Evolutionary conservation across 1,284 basidiomycete species (phyloP).

Genomic region (Malassezia sympodialis): DNA sequence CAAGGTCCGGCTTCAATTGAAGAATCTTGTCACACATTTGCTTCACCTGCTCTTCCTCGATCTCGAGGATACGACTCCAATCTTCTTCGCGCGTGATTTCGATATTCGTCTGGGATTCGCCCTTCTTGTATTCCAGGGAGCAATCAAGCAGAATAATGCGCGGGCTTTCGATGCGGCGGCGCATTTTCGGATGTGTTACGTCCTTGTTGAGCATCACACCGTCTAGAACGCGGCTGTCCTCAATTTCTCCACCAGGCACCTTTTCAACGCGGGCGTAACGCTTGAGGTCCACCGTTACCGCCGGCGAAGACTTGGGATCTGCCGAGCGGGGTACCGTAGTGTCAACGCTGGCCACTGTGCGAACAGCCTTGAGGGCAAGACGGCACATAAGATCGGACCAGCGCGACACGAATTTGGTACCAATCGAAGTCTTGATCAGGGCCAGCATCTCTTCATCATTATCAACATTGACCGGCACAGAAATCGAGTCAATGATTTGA

Average conservation of each 20-base stretch:
- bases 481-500: conserved; percentile 73
- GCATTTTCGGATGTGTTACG: conserved; percentile 95
- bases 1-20: conserved; percentile 86
- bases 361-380: conserved; percentile 82
- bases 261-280: conserved; percentile 96
- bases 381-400: conserved; percentile 98
- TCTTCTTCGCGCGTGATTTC: conserved; percentile 90
- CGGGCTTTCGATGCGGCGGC: conserved; percentile 78
- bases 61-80: conserved; percentile 83
- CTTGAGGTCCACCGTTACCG: conserved; percentile 90
- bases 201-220: conserved; percentile 99
- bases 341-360: conserved; percentile 61
- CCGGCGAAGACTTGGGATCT: conserved; percentile 30
- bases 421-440: conserved; percentile 95
- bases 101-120: conserved; percentile 96
- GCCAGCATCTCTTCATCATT: conserved; percentile 86
- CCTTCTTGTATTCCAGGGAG: conserved; percentile 97
- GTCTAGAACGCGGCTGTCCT: conserved; percentile 73
- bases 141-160: conserved; percentile 86
- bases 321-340: conserved; percentile 22
- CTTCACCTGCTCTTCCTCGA: conserved; percentile 97
- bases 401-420: conserved; percentile 93
- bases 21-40: conserved; percentile 73
- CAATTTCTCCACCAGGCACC: conserved; percentile 92
- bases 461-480: conserved; percentile 75